Evolutionary conservation across 441 rosid genomes (phyloP).

Genomic region (Manihot esculenta): DNA sequence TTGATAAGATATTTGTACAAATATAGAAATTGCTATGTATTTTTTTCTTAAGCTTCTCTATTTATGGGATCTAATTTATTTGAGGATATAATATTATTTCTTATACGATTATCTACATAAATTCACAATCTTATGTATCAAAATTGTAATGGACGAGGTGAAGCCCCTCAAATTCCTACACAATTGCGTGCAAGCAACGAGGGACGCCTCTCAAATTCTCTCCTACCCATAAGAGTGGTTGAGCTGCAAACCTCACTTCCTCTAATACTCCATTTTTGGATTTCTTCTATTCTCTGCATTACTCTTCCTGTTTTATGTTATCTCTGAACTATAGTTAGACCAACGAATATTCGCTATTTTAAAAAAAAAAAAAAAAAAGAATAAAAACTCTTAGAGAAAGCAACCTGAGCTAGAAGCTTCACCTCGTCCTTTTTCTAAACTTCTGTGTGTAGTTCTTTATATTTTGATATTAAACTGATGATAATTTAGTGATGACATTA

Average conservation of each 20-base stretch:
- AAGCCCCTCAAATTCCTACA: conserved; percentile 5
- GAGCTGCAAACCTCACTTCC: conserved; percentile 26
- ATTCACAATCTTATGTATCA: too few species aligned
- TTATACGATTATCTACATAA: too few species aligned
- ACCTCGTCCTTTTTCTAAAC: neutral
- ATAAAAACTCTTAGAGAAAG: neutral
- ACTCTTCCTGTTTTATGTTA: neutral
- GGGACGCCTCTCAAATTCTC: conserved; percentile 22
- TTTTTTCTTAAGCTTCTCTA: too few species aligned
- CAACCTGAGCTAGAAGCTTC: conserved; percentile 10
- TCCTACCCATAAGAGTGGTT: conserved; percentile 36
- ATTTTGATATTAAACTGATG: neutral
- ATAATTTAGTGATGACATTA: conserved; percentile 14
- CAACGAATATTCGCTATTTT: conserved; percentile 24
- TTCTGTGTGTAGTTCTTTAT: neutral
- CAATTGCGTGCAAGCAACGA: conserved; percentile 31
- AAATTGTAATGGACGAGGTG: too few species aligned
- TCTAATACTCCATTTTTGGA: too few species aligned
- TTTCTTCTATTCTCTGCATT: conserved; percentile 3
- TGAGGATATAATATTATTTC: too few species aligned
- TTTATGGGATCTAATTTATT: too few species aligned
- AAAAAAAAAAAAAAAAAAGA: too few species aligned
- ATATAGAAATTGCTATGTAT: too few species aligned
- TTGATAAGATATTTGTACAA: too few species aligned
- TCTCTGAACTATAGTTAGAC: conserved; percentile 26